These are phyloP conservation scores for Trichoderma simmonsii DNA, from an alignment of 2,329 filamentous ascomycete species.

Conservation along the genomic window DNA sequence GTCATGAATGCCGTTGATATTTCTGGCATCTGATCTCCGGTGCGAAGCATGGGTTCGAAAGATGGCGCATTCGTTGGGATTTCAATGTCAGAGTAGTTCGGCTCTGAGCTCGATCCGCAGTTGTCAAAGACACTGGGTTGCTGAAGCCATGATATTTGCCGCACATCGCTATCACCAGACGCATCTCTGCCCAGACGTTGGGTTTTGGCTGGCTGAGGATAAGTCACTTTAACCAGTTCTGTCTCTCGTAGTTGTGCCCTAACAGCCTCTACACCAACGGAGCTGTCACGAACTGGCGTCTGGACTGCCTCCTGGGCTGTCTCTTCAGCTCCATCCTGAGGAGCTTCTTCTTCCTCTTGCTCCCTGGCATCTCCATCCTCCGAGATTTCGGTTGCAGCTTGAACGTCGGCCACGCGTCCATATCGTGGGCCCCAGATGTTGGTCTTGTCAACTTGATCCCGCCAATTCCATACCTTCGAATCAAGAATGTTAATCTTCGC, in stretches of 20 bases:
- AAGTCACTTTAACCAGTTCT: neutral
- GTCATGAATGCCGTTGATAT: slow-evolving; percentile 37
- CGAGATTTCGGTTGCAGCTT: neutral
- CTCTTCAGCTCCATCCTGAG: neutral
- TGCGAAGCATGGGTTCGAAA: slow-evolving; percentile 37
- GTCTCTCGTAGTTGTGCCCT: neutral
- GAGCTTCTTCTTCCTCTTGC: neutral
- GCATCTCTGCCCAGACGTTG: neutral
- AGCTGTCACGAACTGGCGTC: neutral
- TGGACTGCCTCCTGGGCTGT: neutral
- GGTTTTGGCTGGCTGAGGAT: neutral
- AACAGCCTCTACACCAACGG: neutral
- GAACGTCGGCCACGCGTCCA: neutral
- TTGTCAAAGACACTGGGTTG: slow-evolving; percentile 25
- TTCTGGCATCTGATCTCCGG: slow-evolving; percentile 34
- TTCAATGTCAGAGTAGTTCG: slow-evolving; percentile 2
- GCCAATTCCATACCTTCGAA: slow-evolving; percentile 22
- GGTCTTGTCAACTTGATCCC: slow-evolving; percentile 14
- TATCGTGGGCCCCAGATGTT: slow-evolving; percentile 28
- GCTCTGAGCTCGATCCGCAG: slow-evolving; percentile 13
- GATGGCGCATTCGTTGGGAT: slow-evolving; percentile 26
- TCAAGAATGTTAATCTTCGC: slow-evolving; percentile 18
- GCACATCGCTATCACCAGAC: neutral
- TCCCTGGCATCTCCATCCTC: neutral
- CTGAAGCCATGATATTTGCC: slow-evolving; percentile 25